Evolutionary conservation across 768 basidiomycete species (phyloP), one percentile per base, ranked within the genome.

Genomic region (Rhizopogon roseolus): DNA sequence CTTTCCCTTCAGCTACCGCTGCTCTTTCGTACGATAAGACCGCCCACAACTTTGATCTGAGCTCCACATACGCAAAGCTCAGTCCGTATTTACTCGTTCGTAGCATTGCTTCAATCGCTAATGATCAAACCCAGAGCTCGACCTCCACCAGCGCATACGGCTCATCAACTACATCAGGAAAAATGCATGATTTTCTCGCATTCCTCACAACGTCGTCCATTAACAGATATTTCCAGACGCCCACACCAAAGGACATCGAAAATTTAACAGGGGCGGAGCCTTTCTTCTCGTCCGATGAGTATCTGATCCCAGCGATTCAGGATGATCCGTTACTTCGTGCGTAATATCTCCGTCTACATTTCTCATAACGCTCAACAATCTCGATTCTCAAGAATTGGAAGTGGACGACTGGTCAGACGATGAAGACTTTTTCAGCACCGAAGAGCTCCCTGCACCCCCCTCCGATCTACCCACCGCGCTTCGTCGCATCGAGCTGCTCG

Each of bases 291-390:
- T 81, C 84, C 7, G 95, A 98, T 63, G 81, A 81, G 52, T 91
- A 91, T 63, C 81, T 98, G 19, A 79, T 81, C 39, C 96, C 96
- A 2, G 82, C 81, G 28, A 59, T 97, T 41, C 85, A 90, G 62
- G 88, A 94, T 61, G 96, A 98, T 65, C 88, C 93, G 2, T 71
- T 97, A 11, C 84, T 98, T 22, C 90, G 96, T 97, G 62, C 64
- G 88, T 75, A 3, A 27, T 27, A 5, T 36, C n/a, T 6, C 45
- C 7, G 39, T 32, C 28, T n/a, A 17, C 25, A 3, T 34, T 40
- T 28, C 11, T 41, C 49, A n/a, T 37, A 9, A 17, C 34, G 37
- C 41, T 22, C 42, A 17, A 41, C 34, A 13, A 22, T 39, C 52
- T 22, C 22, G 22, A 22, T 22, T 22, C 22, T 41, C 45, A 34